Conservation (phyloP, 1,284 basidiomycete genomes). For the Hymenochaete sp. region DNA sequence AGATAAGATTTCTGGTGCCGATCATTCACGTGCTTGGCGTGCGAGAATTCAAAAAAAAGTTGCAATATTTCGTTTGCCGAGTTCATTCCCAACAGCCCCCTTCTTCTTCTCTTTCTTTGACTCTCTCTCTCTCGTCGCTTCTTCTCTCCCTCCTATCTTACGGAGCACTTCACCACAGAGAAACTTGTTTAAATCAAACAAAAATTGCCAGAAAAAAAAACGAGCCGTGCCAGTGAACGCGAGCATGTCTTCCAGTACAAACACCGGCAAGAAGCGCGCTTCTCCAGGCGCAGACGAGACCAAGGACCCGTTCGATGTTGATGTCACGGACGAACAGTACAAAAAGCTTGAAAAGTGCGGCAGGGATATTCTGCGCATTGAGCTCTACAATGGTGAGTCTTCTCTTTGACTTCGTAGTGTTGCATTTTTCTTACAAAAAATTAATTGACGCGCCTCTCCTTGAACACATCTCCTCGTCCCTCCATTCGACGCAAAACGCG, state of each 20-base stretch:
- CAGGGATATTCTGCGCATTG: slow-evolving; percentile 57
- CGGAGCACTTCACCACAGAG: not conserved
- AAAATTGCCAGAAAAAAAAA: too few relatives aligned
- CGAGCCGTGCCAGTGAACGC: too few relatives aligned
- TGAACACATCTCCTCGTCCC: too few relatives aligned
- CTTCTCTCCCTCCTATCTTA: slow-evolving; percentile 1
- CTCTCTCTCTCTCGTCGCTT: slow-evolving; percentile 1
- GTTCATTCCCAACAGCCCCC: too few relatives aligned
- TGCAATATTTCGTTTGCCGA: too few relatives aligned
- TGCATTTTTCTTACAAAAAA: too few relatives aligned
- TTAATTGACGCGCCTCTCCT: too few relatives aligned
- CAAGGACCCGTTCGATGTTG: slow-evolving; percentile 58
- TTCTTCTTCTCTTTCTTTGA: too few relatives aligned
- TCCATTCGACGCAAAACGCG: too few relatives aligned
- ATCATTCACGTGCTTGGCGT: too few relatives aligned
- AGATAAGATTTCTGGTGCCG: too few relatives aligned
- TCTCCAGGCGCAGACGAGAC: slow-evolving; percentile 63
- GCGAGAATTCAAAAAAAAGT: too few relatives aligned
- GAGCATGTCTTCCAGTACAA: not conserved
- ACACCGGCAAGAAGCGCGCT: slow-evolving; percentile 57
- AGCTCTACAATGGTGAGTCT: slow-evolving; percentile 60
- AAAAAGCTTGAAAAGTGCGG: slow-evolving; percentile 52
- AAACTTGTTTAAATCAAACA: not conserved
- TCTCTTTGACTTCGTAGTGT: not conserved
- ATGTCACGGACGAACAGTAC: slow-evolving; percentile 61